Conservation (phyloP, 1,284 basidiomycete genomes). For the Grifola frondosa region DNA sequence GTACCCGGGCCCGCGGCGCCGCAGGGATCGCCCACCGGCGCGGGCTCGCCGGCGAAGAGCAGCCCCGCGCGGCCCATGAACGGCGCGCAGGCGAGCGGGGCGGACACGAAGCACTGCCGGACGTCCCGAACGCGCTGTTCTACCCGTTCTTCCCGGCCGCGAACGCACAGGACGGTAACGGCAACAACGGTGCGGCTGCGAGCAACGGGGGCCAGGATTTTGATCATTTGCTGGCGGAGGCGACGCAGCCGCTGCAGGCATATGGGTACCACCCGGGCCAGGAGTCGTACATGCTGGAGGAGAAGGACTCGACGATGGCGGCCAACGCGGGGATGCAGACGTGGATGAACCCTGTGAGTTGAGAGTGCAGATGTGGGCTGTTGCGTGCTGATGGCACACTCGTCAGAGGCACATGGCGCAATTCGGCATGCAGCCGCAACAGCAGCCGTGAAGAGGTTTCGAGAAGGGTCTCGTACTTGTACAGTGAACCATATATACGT, state of each 20-base stretch:
- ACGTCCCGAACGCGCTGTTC: slow-evolving; percentile 65
- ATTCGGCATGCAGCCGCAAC: slow-evolving; percentile 14
- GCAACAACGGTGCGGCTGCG: slow-evolving; percentile 35
- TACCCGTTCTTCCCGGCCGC: slow-evolving; percentile 76
- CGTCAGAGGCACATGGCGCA: slow-evolving; percentile 11
- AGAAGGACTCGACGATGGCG: slow-evolving; percentile 43
- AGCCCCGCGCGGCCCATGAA: slow-evolving; percentile 9
- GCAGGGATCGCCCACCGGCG: slow-evolving; percentile 11
- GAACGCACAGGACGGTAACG: no score
- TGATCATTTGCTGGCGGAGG: slow-evolving; percentile 51
- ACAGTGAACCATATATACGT: slow-evolving; percentile 6
- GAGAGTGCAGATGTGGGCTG: neutral
- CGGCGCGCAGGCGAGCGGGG: slow-evolving; percentile 9
- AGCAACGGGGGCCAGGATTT: slow-evolving; percentile 41
- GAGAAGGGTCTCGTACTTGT: neutral
- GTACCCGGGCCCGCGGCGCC: slow-evolving; percentile 21
- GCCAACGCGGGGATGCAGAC: slow-evolving; percentile 23
- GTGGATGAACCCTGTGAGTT: slow-evolving; percentile 29
- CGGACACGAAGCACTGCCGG: slow-evolving; percentile 43
- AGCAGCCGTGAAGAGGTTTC: slow-evolving; percentile 2
- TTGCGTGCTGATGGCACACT: neutral
- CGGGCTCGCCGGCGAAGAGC: slow-evolving; percentile 12
- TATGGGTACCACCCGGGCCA: slow-evolving; percentile 55
- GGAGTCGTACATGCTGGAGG: slow-evolving; percentile 65
- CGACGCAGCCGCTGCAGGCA: slow-evolving; percentile 42